Evolutionary conservation across 371 early-diverging fungal species (phyloP), one percentile per base, ranked within the genome.

Genomic region (Apophysomyces ossiformis): DNA sequence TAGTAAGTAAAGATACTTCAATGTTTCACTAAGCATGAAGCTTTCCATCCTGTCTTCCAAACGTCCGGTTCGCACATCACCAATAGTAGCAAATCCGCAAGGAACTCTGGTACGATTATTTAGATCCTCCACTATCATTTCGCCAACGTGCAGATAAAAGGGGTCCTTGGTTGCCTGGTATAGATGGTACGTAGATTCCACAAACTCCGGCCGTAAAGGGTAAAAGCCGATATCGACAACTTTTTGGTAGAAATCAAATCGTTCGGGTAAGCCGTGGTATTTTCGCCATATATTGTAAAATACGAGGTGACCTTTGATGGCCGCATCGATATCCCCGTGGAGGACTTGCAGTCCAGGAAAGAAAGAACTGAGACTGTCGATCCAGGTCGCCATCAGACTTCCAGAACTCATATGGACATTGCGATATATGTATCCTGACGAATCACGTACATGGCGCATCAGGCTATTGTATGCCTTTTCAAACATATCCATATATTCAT

Each of bases 11-110:
- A 98, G 83, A 69, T 98, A 98, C 68, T 98, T 98, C 54, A 96
- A 79, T 1, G 98, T 95, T 77, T 98, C 97, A 61, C 94, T 93
- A n/a, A 98, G 71, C 45, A 94, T 85, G 75, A 96, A 98, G 66
- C 94, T 95, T 66, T 97, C 97, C 96, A 98, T 97, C 3, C 98
- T 84, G 61, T 93, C 93, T 37, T 94, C 96, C 5, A 85, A 69
- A 12, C 74, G 72, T 37, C 85, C 87, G 0, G 85, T 86, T 5
- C 74, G 66, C 1, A 98, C 91, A 70, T 93, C 84, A 8, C 78
- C 78, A 36, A 96, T 67, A 0, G 89, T 76, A 0, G 94, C 94
- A 87, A 88, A 98, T 2, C 98, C 98, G 69, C 98, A 98, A 12
- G 74, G 71, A 0, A 92, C 86, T 45, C 92, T 87, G 1, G 90